A percentile compares a stretch with the other conserved stretches of the same genome.
Evolutionary conservation across 305 asterid genomes (phyloP).

Genomic region (Fraxinus angustifolia): DNA sequence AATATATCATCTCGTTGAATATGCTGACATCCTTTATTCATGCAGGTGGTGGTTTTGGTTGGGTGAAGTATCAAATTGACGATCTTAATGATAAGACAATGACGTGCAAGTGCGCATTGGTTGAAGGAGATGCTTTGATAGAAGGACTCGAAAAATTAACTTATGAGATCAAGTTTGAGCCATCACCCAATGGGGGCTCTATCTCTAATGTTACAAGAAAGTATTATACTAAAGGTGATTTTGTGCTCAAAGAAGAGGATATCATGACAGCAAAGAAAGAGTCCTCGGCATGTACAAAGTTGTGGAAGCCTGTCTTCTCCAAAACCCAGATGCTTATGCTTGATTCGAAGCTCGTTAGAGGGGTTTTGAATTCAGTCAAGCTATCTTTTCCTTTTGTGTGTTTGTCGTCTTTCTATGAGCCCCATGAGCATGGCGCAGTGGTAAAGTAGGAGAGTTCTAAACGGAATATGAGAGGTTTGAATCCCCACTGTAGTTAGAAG

Average conservation of each 20-base stretch:
- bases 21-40: background rate
- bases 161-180: constrained; percentile 32
- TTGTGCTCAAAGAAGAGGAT: constrained; percentile 31
- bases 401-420: background rate
- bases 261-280: constrained; percentile 30
- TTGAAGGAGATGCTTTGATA: constrained; percentile 32
- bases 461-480: too few relatives aligned
- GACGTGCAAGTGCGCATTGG: constrained; percentile 26
- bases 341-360: background rate
- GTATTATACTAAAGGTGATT: constrained; percentile 30
- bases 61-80: constrained; percentile 24
- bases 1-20: too few relatives aligned
- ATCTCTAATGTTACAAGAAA: constrained; percentile 31
- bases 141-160: constrained; percentile 31
- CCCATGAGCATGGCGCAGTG: too few relatives aligned
- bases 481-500: too few relatives aligned
- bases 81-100: constrained; percentile 28
- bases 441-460: too few relatives aligned
- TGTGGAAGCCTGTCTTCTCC: constrained; percentile 21
- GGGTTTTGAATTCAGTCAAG: background rate
- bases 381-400: background rate
- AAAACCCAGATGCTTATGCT: constrained; percentile 26
- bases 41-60: constrained; percentile 18
- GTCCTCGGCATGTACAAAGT: constrained; percentile 20
- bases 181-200: constrained; percentile 31